Evolutionary conservation across 2,329 filamentous ascomycete genomes (phyloP).

Genomic region (Aspergillus quadrilineatus): DNA sequence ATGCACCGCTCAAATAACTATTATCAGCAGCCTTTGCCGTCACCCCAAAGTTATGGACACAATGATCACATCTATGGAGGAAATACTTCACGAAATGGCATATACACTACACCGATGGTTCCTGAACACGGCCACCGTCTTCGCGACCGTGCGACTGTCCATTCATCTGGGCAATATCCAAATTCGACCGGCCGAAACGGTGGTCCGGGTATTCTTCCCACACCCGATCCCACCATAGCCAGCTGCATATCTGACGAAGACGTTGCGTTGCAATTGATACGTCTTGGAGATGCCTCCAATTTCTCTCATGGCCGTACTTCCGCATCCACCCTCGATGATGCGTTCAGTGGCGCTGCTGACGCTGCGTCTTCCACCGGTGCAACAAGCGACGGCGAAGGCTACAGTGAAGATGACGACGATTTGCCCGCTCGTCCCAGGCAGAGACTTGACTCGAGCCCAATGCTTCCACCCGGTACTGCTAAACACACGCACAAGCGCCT

Average conservation of each 20-base stretch:
- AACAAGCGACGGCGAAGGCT: slow-evolving; percentile 70
- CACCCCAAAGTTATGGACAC: slow-evolving; percentile 74
- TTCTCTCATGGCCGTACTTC: slow-evolving; percentile 91
- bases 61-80: slow-evolving; percentile 43
- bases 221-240: slow-evolving; percentile 93
- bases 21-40: slow-evolving; percentile 74
- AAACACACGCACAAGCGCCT: slow-evolving; percentile 50
- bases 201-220: slow-evolving; percentile 70
- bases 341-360: slow-evolving; percentile 86
- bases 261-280: slow-evolving; percentile 94
- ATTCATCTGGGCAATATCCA: slow-evolving; percentile 42
- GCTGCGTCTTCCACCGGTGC: slow-evolving; percentile 79
- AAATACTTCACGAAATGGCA: slow-evolving; percentile 33
- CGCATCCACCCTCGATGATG: slow-evolving; percentile 89
- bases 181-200: slow-evolving; percentile 40
- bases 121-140: slow-evolving; percentile 62
- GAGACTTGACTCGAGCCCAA: slow-evolving; percentile 41
- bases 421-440: slow-evolving; percentile 48
- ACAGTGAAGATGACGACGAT: slow-evolving; percentile 62
- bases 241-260: slow-evolving; percentile 98
- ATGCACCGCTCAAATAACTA: slow-evolving; percentile 76
- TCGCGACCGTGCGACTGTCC: slow-evolving; percentile 62
- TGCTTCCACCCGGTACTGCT: slow-evolving; percentile 45
- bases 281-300: slow-evolving; percentile 89
- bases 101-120: slow-evolving; percentile 62